Percentiles rank a stretch among this genome's conserved stretches.
These are phyloP conservation scores for Hemileccinum impolitum DNA, from an alignment of 768 basidiomycete genomes.

Conservation along the genomic window DNA sequence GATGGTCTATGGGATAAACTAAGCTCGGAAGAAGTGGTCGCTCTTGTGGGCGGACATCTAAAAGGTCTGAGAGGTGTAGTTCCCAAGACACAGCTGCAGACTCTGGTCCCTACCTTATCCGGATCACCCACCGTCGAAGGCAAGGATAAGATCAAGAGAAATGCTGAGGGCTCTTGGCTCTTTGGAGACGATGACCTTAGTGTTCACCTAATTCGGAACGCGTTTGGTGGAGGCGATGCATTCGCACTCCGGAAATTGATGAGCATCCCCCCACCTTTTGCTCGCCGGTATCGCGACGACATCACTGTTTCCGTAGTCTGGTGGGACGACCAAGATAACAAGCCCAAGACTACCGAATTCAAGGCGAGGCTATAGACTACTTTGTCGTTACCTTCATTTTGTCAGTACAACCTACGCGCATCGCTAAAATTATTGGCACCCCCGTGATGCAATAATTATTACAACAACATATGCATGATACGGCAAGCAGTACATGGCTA, in stretches of 20 bases:
- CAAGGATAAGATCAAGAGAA: conserved; percentile 44
- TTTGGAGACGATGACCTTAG: conserved; percentile 78
- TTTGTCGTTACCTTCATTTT: background rate
- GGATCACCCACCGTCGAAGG: conserved; percentile 61
- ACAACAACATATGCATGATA: conserved; percentile 6
- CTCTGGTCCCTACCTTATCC: conserved; percentile 50
- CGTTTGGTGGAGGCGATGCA: conserved; percentile 82
- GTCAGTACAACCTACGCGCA: background rate
- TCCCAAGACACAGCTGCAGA: conserved; percentile 53
- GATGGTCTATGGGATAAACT: conserved; percentile 79
- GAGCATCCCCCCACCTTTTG: conserved; percentile 80
- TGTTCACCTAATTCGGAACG: conserved; percentile 85
- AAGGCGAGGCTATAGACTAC: conserved; percentile 51
- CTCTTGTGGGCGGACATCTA: conserved; percentile 81
- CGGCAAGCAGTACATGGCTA: conserved; percentile 25
- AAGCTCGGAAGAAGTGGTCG: conserved; percentile 81
- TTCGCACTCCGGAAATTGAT: conserved; percentile 53
- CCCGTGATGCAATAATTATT: conserved; percentile 1
- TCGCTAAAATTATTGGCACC: background rate
- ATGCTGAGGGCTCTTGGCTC: conserved; percentile 56
- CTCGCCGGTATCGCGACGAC: conserved; percentile 80
- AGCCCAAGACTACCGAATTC: conserved; percentile 34
- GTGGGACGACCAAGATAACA: conserved; percentile 66
- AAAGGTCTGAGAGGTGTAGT: conserved; percentile 65
- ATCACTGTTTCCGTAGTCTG: conserved; percentile 81